Percentiles rank a stretch among this genome's conserved stretches.
phyloP scores from a whole-genome alignment of 305 asterid genomes.

The Salvia sclarea region DNA sequence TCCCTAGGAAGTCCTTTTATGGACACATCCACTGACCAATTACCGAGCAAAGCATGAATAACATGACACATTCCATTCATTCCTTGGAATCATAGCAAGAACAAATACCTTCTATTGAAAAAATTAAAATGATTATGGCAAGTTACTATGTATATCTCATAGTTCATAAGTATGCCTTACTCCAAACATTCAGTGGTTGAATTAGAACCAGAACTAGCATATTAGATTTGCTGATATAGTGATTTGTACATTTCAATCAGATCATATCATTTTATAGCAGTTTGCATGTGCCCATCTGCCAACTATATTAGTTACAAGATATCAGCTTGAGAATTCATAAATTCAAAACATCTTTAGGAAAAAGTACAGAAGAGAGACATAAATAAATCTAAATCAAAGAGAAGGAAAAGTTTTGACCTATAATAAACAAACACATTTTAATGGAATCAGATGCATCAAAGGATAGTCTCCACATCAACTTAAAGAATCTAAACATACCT shows the following conservation, averaged over 20 bases:
- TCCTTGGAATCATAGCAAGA: slow-evolving; percentile 18
- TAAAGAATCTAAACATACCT: slow-evolving; percentile 48
- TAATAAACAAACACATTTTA: slow-evolving; percentile 20
- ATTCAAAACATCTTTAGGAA: not conserved
- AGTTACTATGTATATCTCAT: not conserved
- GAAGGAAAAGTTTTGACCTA: slow-evolving; percentile 18
- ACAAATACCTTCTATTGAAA: slow-evolving; percentile 17
- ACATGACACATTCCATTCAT: not conserved
- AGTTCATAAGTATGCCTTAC: slow-evolving; percentile 1
- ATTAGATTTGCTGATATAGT: not conserved
- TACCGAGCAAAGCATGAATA: slow-evolving; percentile 16
- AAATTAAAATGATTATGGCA: not conserved
- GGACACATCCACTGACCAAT: slow-evolving; percentile 1
- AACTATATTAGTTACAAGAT: slow-evolving; percentile 1
- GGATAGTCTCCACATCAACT: slow-evolving; percentile 19
- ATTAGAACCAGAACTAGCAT: slow-evolving; percentile 12
- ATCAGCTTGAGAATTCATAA: slow-evolving; percentile 12
- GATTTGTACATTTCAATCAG: not conserved
- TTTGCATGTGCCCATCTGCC: slow-evolving; percentile 19
- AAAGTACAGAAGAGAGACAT: not conserved
- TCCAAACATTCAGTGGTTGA: not conserved
- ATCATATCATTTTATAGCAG: slow-evolving; percentile 19
- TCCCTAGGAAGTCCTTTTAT: not conserved
- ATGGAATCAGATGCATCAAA: slow-evolving; percentile 22
- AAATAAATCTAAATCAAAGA: slow-evolving; percentile 4